phyloP scores from a whole-genome alignment of 176 grass and related monocot species.

The Cocos nucifera region DNA sequence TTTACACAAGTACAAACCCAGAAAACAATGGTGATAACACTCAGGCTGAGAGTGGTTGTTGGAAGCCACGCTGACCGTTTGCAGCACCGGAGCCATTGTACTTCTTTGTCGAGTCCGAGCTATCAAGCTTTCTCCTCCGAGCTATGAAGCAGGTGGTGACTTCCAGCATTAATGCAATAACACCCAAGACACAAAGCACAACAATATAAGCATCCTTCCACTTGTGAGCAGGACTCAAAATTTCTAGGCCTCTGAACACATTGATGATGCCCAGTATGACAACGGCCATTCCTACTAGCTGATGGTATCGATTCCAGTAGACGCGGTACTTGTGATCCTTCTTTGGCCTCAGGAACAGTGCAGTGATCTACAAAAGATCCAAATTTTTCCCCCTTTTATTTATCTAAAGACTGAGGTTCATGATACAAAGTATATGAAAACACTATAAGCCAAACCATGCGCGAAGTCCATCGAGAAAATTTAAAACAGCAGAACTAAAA shows the following conservation, averaged over 20 bases:
- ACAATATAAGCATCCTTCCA: slow-evolving; percentile 63
- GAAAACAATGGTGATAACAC: too few relatives aligned
- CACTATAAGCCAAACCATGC: too few relatives aligned
- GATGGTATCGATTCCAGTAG: slow-evolving; percentile 76
- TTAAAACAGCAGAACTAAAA: too few relatives aligned
- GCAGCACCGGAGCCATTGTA: too few relatives aligned
- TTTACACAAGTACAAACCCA: too few relatives aligned
- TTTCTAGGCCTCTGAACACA: slow-evolving; percentile 71
- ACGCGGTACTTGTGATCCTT: slow-evolving; percentile 53
- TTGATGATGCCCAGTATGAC: slow-evolving; percentile 50
- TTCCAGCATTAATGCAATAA: slow-evolving; percentile 36
- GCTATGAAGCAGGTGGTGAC: slow-evolving; percentile 44
- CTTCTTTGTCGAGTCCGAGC: too few relatives aligned
- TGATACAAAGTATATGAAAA: not conserved
- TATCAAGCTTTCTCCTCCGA: slow-evolving; percentile 26
- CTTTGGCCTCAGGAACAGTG: slow-evolving; percentile 66
- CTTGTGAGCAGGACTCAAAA: slow-evolving; percentile 36
- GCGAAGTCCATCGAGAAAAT: too few relatives aligned
- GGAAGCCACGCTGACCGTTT: too few relatives aligned
- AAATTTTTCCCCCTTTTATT: too few relatives aligned
- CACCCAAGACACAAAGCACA: slow-evolving; percentile 44
- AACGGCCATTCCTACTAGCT: slow-evolving; percentile 52
- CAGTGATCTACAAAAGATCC: slow-evolving; percentile 38
- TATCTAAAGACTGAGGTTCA: not conserved
- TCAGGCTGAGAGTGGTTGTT: too few relatives aligned